Conservation (phyloP, 768 basidiomycete species). For the Clitopilus hobsonii region DNA sequence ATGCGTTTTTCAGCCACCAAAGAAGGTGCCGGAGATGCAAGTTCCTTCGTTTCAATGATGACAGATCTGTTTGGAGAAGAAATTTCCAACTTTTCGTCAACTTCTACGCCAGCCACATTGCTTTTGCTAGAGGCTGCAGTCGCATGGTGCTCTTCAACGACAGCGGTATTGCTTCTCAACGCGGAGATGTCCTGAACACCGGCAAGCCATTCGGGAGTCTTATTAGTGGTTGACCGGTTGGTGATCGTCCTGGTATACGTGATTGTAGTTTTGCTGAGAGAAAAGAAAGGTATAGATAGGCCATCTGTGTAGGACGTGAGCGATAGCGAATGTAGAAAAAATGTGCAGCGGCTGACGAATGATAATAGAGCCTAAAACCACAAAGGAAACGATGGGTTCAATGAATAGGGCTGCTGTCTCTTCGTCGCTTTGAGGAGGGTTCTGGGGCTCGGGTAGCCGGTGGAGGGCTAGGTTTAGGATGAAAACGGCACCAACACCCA, state of each 20-base stretch:
- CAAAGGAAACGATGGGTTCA: constrained; percentile 82
- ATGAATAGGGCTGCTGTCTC: constrained; percentile 71
- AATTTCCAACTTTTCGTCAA: too few species aligned
- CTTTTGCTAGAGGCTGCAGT: background rate
- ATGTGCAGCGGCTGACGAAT: constrained; percentile 48
- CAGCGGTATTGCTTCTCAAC: background rate
- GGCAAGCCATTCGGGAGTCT: background rate
- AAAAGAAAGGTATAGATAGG: constrained; percentile 15
- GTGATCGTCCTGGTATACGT: constrained; percentile 9
- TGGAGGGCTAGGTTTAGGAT: constrained; percentile 71
- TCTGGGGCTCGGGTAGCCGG: constrained; percentile 50
- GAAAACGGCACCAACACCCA: constrained; percentile 93
- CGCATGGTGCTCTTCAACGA: background rate
- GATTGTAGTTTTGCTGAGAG: constrained; percentile 9
- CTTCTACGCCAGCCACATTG: too few species aligned
- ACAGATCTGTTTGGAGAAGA: background rate
- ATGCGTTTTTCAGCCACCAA: background rate
- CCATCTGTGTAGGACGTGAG: constrained; percentile 8
- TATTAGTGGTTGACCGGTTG: constrained; percentile 3
- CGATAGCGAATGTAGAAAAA: background rate
- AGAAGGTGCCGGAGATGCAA: background rate
- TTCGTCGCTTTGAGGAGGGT: constrained; percentile 61
- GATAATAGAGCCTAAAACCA: constrained; percentile 84
- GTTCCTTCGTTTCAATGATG: background rate
- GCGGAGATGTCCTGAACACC: background rate